These are phyloP conservation scores for Artemisia annua DNA, from an alignment of 129 eudicot genomes.

Conservation along the genomic window DNA sequence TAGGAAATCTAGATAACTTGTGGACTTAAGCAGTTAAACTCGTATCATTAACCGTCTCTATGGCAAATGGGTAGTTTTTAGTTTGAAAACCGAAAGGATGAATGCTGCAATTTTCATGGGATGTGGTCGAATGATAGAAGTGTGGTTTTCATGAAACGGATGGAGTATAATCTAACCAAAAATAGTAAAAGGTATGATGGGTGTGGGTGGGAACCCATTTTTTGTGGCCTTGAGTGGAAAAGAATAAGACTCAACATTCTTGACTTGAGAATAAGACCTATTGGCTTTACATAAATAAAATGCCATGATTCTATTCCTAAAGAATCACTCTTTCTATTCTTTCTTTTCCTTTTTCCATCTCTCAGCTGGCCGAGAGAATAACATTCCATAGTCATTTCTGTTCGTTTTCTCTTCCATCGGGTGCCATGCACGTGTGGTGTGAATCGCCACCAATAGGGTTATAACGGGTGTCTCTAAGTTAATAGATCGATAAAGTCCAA, in stretches of 20 bases:
- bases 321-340: conserved; percentile 33
- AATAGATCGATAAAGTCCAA: conserved; percentile 32
- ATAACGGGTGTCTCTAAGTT: conserved; percentile 24
- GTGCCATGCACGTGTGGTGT: conserved; percentile 36
- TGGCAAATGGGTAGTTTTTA: conserved; percentile 8
- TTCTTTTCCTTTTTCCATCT: conserved; percentile 34
- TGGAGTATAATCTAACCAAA: conserved; percentile 41
- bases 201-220: conserved; percentile 70
- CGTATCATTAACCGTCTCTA: neutral
- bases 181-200: conserved; percentile 39
- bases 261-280: conserved; percentile 50
- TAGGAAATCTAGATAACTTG: conserved; percentile 4
- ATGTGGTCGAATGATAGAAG: conserved; percentile 6
- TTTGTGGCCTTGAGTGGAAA: conserved; percentile 68
- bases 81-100: conserved; percentile 8
- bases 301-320: conserved; percentile 72
- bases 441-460: conserved; percentile 24
- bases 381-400: conserved; percentile 78
- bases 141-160: conserved; percentile 24
- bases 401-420: conserved; percentile 40
- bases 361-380: conserved; percentile 28
- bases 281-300: conserved; percentile 62
- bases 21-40: neutral
- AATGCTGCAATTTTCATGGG: conserved; percentile 16
- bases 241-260: conserved; percentile 63